Evolutionary conservation across 2,329 filamentous ascomycete species (phyloP).

Genomic region (Aureobasidium sp.): DNA sequence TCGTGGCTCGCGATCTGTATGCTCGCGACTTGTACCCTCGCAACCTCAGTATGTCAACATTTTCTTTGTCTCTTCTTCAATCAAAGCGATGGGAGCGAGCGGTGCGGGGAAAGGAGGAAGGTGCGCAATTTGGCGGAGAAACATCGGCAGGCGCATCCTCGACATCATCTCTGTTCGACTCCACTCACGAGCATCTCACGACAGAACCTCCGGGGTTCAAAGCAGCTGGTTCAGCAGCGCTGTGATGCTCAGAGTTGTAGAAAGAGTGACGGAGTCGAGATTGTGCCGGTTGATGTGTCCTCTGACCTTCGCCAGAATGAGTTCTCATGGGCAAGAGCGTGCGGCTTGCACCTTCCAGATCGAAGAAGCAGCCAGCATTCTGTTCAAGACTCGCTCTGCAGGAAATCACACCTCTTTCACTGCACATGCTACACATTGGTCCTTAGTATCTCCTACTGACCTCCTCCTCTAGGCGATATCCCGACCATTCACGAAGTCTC

Average conservation of each 20-base stretch:
- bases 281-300: too few relatives aligned
- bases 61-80: constrained; percentile 25
- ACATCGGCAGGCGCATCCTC: not conserved
- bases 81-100: constrained; percentile 17
- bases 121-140: not conserved
- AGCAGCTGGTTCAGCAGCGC: too few relatives aligned
- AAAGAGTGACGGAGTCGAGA: too few relatives aligned
- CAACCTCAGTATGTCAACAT: not conserved
- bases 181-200: not conserved
- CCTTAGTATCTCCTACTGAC: not conserved
- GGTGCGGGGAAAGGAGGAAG: not conserved
- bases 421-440: too few relatives aligned
- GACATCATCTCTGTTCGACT: not conserved
- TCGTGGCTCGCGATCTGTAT: not conserved
- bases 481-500: not conserved
- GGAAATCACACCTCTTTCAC: not conserved
- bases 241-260: too few relatives aligned
- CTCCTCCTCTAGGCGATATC: not conserved
- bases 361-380: too few relatives aligned
- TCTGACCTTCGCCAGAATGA: too few relatives aligned
- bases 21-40: not conserved
- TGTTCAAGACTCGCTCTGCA: too few relatives aligned
- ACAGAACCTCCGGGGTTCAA: not conserved
- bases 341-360: not conserved
- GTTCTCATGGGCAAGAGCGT: not conserved